Percentiles rank a stretch among this genome's conserved stretches.
Evolutionary conservation across 2,329 filamentous ascomycete genomes (phyloP).

Genomic region (Orbilia oligospora): DNA sequence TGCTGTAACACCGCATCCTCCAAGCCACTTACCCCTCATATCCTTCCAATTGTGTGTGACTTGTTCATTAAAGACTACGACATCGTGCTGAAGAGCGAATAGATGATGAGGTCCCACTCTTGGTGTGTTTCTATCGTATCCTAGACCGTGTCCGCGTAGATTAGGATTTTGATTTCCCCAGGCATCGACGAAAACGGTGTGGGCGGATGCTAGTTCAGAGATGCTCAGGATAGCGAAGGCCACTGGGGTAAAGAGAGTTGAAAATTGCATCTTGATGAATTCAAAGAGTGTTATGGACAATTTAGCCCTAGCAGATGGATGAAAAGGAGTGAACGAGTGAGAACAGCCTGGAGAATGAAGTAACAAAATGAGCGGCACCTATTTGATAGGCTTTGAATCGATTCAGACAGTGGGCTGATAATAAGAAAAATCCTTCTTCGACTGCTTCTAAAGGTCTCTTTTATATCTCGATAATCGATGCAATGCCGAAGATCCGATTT

Average conservation of each 20-base stretch:
- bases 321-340: background rate
- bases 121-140: background rate
- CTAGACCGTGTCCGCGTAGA: background rate
- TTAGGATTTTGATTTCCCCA: background rate
- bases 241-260: background rate
- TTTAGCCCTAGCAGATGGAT: background rate
- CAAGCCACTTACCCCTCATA: no score
- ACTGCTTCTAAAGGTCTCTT: background rate
- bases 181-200: background rate
- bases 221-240: background rate
- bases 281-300: background rate
- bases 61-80: background rate
- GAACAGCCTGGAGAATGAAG: background rate
- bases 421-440: background rate
- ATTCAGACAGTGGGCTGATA: background rate
- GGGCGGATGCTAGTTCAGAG: background rate
- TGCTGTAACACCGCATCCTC: no score
- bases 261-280: conserved; percentile 9
- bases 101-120: background rate
- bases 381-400: background rate
- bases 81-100: background rate
- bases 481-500: background rate
- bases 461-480: background rate
- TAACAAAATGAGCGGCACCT: background rate
- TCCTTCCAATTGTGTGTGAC: no score